A percentile compares a stretch with the other conserved stretches of the same genome.
Evolutionary conservation across 1,139 yeast species (phyloP).

Genomic region (Geotrichum carabidarum): DNA sequence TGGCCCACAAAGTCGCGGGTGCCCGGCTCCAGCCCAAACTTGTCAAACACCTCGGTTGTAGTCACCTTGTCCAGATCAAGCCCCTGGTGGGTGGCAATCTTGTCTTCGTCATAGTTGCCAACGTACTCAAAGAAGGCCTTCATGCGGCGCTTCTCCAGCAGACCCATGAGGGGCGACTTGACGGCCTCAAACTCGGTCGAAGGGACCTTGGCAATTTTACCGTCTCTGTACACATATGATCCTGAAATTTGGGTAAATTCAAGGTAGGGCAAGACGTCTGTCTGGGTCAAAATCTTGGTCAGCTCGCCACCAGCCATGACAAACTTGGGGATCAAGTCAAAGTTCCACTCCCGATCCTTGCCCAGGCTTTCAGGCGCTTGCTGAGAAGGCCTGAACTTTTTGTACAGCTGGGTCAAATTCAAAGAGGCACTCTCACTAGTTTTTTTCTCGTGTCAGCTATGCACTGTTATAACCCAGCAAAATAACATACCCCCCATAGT

Average conservation of each 20-base stretch:
- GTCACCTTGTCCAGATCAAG: slow-evolving; percentile 80
- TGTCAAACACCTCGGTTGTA: slow-evolving; percentile 84
- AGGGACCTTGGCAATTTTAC: slow-evolving; percentile 92
- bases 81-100: slow-evolving; percentile 72
- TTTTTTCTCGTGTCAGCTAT: background rate
- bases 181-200: slow-evolving; percentile 88
- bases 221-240: slow-evolving; percentile 85
- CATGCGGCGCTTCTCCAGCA: slow-evolving; percentile 94
- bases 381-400: slow-evolving; percentile 41
- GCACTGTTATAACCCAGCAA: background rate
- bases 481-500: slow-evolving; percentile 63
- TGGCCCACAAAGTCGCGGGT: slow-evolving; percentile 97
- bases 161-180: slow-evolving; percentile 87
- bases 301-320: slow-evolving; percentile 97
- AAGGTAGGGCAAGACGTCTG: slow-evolving; percentile 91
- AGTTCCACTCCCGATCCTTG: slow-evolving; percentile 95
- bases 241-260: slow-evolving; percentile 96
- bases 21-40: slow-evolving; percentile 87
- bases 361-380: slow-evolving; percentile 75
- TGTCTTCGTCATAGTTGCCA: slow-evolving; percentile 75
- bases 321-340: slow-evolving; percentile 93
- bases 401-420: slow-evolving; percentile 48
- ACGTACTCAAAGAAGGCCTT: slow-evolving; percentile 85
- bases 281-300: slow-evolving; percentile 89
- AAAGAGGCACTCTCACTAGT: slow-evolving; percentile 61